These are phyloP conservation scores for Sporobolomyces pararoseus DNA, from an alignment of 768 basidiomycete species.

Conservation along the genomic window DNA sequence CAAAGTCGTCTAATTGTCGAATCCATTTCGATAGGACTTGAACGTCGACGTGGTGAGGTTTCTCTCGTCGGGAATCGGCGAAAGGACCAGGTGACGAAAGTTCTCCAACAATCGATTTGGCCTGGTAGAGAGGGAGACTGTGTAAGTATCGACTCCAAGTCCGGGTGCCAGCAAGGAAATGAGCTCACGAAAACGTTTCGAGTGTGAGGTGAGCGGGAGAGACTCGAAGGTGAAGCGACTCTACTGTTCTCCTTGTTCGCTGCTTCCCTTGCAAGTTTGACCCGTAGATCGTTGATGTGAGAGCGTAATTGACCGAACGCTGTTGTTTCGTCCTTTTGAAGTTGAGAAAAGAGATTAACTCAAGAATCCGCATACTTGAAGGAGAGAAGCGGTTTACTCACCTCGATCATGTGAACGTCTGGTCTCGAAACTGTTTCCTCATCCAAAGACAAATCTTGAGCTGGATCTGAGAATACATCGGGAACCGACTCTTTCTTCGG, in stretches of 20 bases:
- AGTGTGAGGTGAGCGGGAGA: conserved; percentile 34
- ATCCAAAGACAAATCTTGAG: accelerated
- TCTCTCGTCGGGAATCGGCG: background rate
- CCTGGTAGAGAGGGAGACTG: conserved; percentile 8
- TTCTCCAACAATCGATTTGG: conserved; percentile 18
- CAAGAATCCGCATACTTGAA: background rate
- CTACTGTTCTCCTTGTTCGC: conserved; percentile 34
- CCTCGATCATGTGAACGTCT: conserved; percentile 11
- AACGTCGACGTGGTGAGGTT: conserved; percentile 16
- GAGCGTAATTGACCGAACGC: conserved; percentile 14
- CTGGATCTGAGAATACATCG: conserved; percentile 22
- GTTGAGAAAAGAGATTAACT: background rate
- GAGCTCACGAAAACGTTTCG: conserved; percentile 31
- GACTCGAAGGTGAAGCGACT: conserved; percentile 19
- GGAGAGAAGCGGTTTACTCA: background rate
- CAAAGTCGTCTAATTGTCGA: conserved; percentile 19
- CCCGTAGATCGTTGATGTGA: conserved; percentile 28
- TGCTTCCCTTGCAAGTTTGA: conserved; percentile 26
- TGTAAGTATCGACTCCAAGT: background rate
- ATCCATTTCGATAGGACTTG: conserved; percentile 25
- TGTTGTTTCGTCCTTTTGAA: conserved; percentile 10
- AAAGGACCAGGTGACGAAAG: conserved; percentile 2
- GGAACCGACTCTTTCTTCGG: conserved; percentile 1
- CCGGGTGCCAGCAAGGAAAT: too few species aligned
- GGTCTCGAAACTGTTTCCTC: background rate